These are phyloP conservation scores for Melocanna baccifera DNA, from an alignment of 176 grass and related monocot genomes.

Conservation along the genomic window DNA sequence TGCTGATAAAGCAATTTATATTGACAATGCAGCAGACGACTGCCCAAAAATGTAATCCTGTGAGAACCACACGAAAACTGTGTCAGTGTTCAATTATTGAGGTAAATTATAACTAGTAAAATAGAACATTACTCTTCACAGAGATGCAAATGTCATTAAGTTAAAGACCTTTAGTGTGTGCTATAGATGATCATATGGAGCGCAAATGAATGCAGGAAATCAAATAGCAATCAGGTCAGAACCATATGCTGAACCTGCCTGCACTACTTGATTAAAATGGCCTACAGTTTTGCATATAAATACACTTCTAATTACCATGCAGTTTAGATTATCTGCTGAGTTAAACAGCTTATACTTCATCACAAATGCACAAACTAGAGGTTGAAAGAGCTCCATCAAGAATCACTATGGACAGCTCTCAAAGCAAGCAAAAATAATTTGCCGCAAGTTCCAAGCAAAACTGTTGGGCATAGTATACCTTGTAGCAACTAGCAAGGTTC, in stretches of 20 bases:
- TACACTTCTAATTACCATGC: background rate
- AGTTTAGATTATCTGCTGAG: background rate
- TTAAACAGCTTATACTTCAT: background rate
- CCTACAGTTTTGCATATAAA: background rate
- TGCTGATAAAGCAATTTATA: conserved; percentile 19
- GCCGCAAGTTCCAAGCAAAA: background rate
- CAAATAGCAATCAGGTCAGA: background rate
- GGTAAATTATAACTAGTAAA: background rate
- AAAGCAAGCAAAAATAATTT: background rate
- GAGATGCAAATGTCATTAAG: background rate
- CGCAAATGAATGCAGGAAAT: background rate
- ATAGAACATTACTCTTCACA: background rate
- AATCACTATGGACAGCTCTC: background rate
- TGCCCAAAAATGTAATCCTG: conserved; percentile 27
- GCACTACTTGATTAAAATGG: background rate
- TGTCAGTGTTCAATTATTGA: conserved; percentile 8
- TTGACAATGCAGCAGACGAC: conserved; percentile 4
- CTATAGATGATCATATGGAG: background rate
- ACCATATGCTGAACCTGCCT: background rate
- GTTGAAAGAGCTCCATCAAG: background rate
- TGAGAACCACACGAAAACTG: background rate
- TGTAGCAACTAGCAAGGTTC: too few species aligned
- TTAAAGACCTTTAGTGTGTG: background rate
- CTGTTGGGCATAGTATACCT: background rate
- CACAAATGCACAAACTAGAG: background rate